Evolutionary conservation across 1,284 basidiomycete genomes (phyloP), one percentile per base, ranked within the genome.

Genomic region (Sanguinoderma infundibulare): DNA sequence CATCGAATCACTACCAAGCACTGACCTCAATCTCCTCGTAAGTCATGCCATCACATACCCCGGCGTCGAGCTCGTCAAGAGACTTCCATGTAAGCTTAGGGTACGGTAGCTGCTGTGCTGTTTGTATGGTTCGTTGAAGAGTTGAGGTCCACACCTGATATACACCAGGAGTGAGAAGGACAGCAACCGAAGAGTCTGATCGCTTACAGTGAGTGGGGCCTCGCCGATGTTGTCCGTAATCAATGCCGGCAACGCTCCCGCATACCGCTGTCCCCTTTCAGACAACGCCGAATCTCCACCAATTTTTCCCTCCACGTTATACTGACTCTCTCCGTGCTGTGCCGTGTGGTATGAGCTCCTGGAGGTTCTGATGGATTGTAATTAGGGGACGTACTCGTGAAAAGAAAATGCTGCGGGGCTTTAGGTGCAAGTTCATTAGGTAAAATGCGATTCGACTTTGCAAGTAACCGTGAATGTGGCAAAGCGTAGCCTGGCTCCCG

Each of bases 41-140:
- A 1, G 98, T 99, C 98, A 99, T 99, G 14, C 92, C 96, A 77
- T 99, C 98, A 72, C 98, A 99, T 15, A 99, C 98, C 42, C 98
- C 97, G 3, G 98, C 98, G 75, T 99, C 98, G 12, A 99, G 83
- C 76, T 99, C 98, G 72, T 99, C 98, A 36, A 99, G 81, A 4
- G 95, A 95, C 76, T 99, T 99, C 98, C 98, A 99, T 0, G 96
- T 98, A 66, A 99, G 81, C 73, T 99, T 98, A 46, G 90, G 84
- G 73, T 96, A 98, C 0, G 92, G 88, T 14, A 99, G 81, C 65
- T 86, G 73, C 44, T 88, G 84, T 0, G 89, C 96, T 0, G 98
- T 99, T 76, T 98, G 95, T 22, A 94, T 94, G 2, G 97, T 99
- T 24, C 97, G 85, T 65, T 90, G 86, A 38, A 99, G 81, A 2